phyloP scores from a whole-genome alignment of 768 basidiomycete species.

The Collybiopsis confluens region DNA sequence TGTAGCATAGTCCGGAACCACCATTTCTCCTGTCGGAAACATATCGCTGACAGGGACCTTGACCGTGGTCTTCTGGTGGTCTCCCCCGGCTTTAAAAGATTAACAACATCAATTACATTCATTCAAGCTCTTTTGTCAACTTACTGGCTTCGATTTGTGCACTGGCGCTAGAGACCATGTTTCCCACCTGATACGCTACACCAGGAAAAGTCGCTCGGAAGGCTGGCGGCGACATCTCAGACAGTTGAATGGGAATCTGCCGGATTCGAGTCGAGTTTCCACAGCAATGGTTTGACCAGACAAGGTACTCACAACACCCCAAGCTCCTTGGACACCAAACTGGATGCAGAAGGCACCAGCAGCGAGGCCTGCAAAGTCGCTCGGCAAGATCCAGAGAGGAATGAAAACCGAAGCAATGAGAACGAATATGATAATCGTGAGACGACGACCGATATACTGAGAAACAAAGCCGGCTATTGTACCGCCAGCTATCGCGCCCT shows the following conservation, averaged over 20 bases:
- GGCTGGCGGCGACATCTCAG: slow-evolving; percentile 83
- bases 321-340: slow-evolving; percentile 86
- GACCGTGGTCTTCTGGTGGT: slow-evolving; percentile 48
- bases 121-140: background rate
- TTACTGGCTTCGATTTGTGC: slow-evolving; percentile 70
- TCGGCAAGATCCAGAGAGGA: slow-evolving; percentile 82
- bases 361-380: slow-evolving; percentile 58
- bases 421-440: slow-evolving; percentile 69
- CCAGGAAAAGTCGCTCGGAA: slow-evolving; percentile 89
- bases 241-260: slow-evolving; percentile 69
- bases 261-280: slow-evolving; percentile 31
- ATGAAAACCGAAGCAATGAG: slow-evolving; percentile 56
- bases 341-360: slow-evolving; percentile 88
- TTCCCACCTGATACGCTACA: slow-evolving; percentile 80
- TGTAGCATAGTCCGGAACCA: slow-evolving; percentile 66
- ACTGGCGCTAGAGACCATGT: slow-evolving; percentile 70
- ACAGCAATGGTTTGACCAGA: slow-evolving; percentile 9
- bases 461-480: slow-evolving; percentile 65
- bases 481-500: slow-evolving; percentile 51
- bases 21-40: slow-evolving; percentile 15
- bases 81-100: slow-evolving; percentile 42
- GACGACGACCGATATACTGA: slow-evolving; percentile 75
- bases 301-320: slow-evolving; percentile 70
- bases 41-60: slow-evolving; percentile 25
- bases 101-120: too few relatives aligned